Evolutionary conservation across 2,329 filamentous ascomycete genomes (phyloP), one percentile per base, ranked within the genome.

Genomic region (Nothophaeocryptopus gaeumannii): DNA sequence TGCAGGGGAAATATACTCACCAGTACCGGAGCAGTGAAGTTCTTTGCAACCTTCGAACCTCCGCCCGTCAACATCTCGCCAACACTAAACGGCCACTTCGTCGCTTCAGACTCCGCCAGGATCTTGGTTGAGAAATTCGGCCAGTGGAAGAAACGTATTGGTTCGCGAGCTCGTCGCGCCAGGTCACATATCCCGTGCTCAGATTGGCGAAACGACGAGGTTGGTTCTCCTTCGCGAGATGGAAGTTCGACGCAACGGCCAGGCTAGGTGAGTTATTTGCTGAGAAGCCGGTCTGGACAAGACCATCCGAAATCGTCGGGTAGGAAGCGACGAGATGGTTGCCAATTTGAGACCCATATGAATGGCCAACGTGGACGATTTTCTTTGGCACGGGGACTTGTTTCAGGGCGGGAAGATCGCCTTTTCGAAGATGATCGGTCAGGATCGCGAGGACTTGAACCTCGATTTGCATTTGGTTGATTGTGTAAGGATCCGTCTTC

Each of bases 81-180:
- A 10, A 71, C 58, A 1, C 63, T 46, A 39, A 61, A 61, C 4
- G 68, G 67, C 60, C 67, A 64, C 58, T 69, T 70, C 53, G 64
- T 61, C n/a, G 45, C 30, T 35, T 68, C 60, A 11, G 56, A 60
- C 42, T 65, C 65, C 20, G 57, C 54, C 16, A 71, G 58, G 47
- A 68, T 45, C 48, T 55, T 55, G 5, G 61, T 60, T 12, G 63
- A 63, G 47, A 66, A 69, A 26, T 47, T 39, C 1, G 52, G 52
- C n/a, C 48, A 14, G 46, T 52, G 60, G 50, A 70, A 62, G 54
- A 69, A 70, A 37, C 65, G 51, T 69, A 67, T 57, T 71, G 68
- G 15, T 51, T 44, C 7, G 46, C 14, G 7, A 53, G 39, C 33
- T 58, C 47, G 29, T 54, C 53, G n/a, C 9, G 42, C 56, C 51